A percentile compares a stretch with the other conserved stretches of the same genome.
phyloP scores from a whole-genome alignment of 352 stramenopile species.

The Globisporangium nodosum region DNA sequence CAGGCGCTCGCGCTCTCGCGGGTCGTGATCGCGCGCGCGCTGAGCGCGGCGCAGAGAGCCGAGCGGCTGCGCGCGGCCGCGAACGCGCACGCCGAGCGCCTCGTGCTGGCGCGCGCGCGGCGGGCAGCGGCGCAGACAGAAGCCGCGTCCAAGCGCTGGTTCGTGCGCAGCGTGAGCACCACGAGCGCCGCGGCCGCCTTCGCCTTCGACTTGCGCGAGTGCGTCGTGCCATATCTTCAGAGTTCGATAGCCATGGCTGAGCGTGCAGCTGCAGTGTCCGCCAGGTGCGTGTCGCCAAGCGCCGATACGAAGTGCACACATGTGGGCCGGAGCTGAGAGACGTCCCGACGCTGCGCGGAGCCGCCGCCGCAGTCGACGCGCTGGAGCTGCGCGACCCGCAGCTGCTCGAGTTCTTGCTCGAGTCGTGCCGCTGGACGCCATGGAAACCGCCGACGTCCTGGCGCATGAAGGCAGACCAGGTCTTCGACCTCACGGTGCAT shows the following conservation, averaged over 20 bases:
- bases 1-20: slow-evolving; percentile 16
- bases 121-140: slow-evolving; percentile 43
- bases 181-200: slow-evolving; percentile 50
- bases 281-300: slow-evolving; percentile 45
- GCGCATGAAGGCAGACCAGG: slow-evolving; percentile 60
- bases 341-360: slow-evolving; percentile 33
- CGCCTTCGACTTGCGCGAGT: slow-evolving; percentile 44
- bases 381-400: slow-evolving; percentile 29
- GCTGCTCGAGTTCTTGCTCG: slow-evolving; percentile 31
- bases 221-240: slow-evolving; percentile 7
- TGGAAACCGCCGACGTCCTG: slow-evolving; percentile 61
- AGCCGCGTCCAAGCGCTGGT: slow-evolving; percentile 49
- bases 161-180: slow-evolving; percentile 61
- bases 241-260: background rate
- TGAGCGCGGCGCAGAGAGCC: slow-evolving; percentile 22
- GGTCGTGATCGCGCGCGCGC: slow-evolving; percentile 20
- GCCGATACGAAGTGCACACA: slow-evolving; percentile 47
- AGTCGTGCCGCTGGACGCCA: slow-evolving; percentile 35
- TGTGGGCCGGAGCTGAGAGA: slow-evolving; percentile 44
- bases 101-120: slow-evolving; percentile 37
- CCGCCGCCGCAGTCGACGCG: slow-evolving; percentile 6
- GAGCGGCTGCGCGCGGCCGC: slow-evolving; percentile 28
- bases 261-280: slow-evolving; percentile 25
- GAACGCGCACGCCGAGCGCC: slow-evolving; percentile 25
- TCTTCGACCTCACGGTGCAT: slow-evolving; percentile 51